A percentile compares a stretch with the other conserved stretches of the same genome.
phyloP scores from a whole-genome alignment of 768 basidiomycete species.

The Lactarius sanguifluus region DNA sequence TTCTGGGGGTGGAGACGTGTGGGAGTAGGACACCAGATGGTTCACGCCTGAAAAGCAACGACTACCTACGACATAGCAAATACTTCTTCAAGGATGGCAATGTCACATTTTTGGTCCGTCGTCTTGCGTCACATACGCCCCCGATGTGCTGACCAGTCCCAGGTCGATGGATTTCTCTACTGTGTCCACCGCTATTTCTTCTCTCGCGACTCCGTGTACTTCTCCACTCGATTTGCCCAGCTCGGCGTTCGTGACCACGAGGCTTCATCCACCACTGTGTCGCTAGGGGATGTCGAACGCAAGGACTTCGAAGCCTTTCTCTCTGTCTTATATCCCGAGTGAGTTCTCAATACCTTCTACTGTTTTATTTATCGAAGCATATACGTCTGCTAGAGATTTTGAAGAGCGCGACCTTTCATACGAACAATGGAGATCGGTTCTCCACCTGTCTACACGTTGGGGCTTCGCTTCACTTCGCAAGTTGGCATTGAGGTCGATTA shows the following conservation, averaged over 20 bases:
- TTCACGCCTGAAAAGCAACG: not conserved
- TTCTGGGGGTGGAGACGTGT: not conserved
- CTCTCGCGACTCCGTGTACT: conserved; percentile 18
- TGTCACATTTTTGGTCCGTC: conserved; percentile 19
- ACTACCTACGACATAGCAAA: not conserved
- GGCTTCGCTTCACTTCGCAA: conserved; percentile 33
- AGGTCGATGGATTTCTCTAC: conserved; percentile 16
- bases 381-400: conserved; percentile 8
- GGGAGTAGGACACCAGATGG: not conserved
- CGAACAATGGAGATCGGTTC: conserved; percentile 33
- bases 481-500: conserved; percentile 5
- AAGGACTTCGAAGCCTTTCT: conserved; percentile 22
- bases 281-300: conserved; percentile 6
- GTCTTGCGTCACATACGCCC: not conserved
- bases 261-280: not conserved
- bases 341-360: not conserved
- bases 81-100: conserved; percentile 21
- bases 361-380: not conserved
- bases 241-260: not conserved
- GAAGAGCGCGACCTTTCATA: conserved; percentile 16
- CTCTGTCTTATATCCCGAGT: conserved; percentile 18
- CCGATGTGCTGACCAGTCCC: not conserved
- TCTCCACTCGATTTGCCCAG: not conserved
- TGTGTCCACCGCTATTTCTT: conserved; percentile 21
- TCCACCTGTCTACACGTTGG: conserved; percentile 35